A percentile compares a stretch with the other conserved stretches of the same genome.
These are phyloP conservation scores for Trichoderma sp. DNA, from an alignment of 2,329 filamentous ascomycete genomes.

Conservation along the genomic window DNA sequence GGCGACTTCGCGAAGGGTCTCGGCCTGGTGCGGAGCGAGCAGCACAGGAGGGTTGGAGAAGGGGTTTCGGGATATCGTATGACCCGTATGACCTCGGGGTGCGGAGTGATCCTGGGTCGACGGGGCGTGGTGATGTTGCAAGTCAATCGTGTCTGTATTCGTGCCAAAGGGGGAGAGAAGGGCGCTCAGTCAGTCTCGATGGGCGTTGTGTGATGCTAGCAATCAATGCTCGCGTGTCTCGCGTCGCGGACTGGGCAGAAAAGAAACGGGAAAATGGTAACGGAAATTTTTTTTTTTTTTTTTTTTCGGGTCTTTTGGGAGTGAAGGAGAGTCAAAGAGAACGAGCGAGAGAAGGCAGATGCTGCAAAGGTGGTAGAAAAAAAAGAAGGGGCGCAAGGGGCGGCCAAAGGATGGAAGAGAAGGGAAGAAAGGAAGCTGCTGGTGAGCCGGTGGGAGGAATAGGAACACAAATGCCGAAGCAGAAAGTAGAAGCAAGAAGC, in stretches of 20 bases:
- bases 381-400: constrained; percentile 10
- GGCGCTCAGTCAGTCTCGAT: constrained; percentile 24
- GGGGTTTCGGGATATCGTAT: constrained; percentile 41
- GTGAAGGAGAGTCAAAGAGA: constrained; percentile 1
- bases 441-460: background rate
- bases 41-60: constrained; percentile 36
- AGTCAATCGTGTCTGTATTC: constrained; percentile 80
- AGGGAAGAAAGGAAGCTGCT: background rate
- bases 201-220: background rate
- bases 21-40: constrained; percentile 78
- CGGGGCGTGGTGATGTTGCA: constrained; percentile 79
- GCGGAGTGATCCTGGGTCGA: constrained; percentile 77
- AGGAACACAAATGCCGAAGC: background rate
- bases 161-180: constrained; percentile 4
- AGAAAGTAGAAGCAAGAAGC: background rate
- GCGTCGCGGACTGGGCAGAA: constrained; percentile 21
- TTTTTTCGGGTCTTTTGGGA: background rate
- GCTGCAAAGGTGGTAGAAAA: background rate
- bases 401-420: constrained; percentile 4
- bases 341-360: background rate
- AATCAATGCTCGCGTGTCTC: constrained; percentile 20
- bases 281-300: background rate
- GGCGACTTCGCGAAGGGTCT: constrained; percentile 76
- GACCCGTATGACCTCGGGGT: constrained; percentile 21
- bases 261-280: background rate